phyloP scores from a whole-genome alignment of 176 grass and related monocot species.

The Oryza officinalis region DNA sequence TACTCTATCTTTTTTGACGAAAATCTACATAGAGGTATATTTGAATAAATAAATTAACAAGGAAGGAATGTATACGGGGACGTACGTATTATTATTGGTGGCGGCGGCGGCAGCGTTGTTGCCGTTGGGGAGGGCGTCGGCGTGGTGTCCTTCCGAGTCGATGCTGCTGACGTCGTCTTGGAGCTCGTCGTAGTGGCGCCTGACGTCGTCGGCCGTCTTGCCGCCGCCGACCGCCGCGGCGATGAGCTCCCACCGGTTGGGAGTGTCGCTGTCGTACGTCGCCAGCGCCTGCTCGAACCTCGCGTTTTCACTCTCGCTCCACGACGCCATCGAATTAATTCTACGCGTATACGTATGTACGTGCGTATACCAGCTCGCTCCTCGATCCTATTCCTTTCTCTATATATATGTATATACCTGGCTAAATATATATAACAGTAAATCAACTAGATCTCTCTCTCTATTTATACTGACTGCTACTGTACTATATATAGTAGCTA shows the following conservation, averaged over 20 bases:
- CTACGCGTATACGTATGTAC: no score
- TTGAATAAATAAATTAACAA: no score
- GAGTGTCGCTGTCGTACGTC: constrained; percentile 42
- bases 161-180: constrained; percentile 41
- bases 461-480: no score
- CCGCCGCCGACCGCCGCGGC: constrained; percentile 58
- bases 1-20: no score
- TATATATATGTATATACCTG: no score
- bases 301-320: constrained; percentile 55
- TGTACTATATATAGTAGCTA: no score
- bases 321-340: constrained; percentile 4
- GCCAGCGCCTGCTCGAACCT: constrained; percentile 66
- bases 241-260: constrained; percentile 53
- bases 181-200: constrained; percentile 49
- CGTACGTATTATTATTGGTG: background rate
- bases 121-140: background rate
- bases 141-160: constrained; percentile 14
- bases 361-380: no score
- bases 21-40: no score
- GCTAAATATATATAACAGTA: no score
- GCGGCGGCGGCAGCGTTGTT: background rate
- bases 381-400: no score
- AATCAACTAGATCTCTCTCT: no score
- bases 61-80: no score
- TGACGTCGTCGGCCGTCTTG: constrained; percentile 61